phyloP scores from a whole-genome alignment of 305 asterid species.

The Striga hermonthica region DNA sequence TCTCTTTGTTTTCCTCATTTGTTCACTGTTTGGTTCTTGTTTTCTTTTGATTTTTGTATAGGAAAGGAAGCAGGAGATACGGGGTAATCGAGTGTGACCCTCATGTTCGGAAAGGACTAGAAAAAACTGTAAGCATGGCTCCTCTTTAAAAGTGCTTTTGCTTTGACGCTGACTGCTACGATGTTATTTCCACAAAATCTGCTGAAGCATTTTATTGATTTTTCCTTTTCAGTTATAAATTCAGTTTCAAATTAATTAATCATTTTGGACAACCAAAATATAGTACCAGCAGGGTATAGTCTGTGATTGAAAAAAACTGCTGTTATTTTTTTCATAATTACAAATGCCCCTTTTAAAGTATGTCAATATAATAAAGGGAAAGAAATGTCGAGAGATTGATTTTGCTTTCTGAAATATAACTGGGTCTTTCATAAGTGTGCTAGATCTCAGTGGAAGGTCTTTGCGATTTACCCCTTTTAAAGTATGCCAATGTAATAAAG shows the following conservation, averaged over 20 bases:
- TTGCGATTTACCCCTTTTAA: background rate
- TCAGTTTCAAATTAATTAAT: background rate
- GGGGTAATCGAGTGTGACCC: constrained; percentile 98
- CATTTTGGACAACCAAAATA: background rate
- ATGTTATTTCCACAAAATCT: too few relatives aligned
- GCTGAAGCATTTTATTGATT: too few relatives aligned
- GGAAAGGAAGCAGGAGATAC: constrained; percentile 72
- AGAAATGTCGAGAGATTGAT: background rate
- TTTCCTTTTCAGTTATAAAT: background rate
- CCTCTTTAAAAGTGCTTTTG: constrained; percentile 7
- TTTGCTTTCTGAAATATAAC: background rate
- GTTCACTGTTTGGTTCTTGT: constrained; percentile 21
- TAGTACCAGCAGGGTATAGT: background rate
- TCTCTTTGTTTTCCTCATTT: constrained; percentile 21
- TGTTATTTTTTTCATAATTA: background rate
- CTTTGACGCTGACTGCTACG: background rate
- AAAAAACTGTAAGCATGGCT: constrained; percentile 67
- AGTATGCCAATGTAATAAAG: too few relatives aligned
- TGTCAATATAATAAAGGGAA: background rate
- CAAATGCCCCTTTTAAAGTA: background rate
- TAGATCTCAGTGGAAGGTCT: background rate
- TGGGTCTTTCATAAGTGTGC: background rate
- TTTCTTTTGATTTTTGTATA: constrained; percentile 30
- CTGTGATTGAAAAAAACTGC: background rate
- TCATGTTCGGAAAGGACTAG: constrained; percentile 87